These are phyloP conservation scores for Amaranthus cruentus DNA, from an alignment of 148 eudicot species.

Conservation along the genomic window DNA sequence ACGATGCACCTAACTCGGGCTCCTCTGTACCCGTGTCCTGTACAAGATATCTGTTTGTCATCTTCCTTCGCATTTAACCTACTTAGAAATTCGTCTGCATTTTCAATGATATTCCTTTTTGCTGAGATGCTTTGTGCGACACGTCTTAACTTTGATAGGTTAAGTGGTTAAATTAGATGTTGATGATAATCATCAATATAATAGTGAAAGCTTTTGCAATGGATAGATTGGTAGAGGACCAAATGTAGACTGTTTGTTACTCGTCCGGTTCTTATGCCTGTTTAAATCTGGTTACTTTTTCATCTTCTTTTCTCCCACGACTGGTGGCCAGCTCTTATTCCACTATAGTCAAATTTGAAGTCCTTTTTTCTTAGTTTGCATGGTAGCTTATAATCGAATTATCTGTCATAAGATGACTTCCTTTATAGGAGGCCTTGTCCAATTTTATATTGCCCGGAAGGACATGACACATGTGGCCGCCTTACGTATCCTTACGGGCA, in stretches of 20 bases:
- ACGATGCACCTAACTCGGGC: neutral
- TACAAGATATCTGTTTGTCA: too few relatives aligned
- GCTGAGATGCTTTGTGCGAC: neutral
- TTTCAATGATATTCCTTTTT: neutral
- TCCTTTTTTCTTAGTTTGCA: neutral
- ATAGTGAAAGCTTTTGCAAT: neutral
- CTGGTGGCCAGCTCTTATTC: neutral
- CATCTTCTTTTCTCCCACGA: neutral
- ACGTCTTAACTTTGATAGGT: neutral
- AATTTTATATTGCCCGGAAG: too few relatives aligned
- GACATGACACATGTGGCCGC: too few relatives aligned
- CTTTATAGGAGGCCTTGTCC: too few relatives aligned
- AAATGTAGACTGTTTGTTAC: slow-evolving; percentile 1
- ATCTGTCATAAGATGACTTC: too few relatives aligned
- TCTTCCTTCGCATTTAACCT: too few relatives aligned
- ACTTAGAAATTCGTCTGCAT: neutral
- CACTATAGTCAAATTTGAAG: neutral
- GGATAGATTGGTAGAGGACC: neutral
- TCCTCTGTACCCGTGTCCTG: too few relatives aligned
- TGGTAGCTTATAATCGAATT: neutral
- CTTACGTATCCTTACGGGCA: too few relatives aligned
- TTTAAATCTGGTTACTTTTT: neutral
- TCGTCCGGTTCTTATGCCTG: neutral
- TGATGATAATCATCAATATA: neutral
- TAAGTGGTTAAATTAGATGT: neutral